These are phyloP conservation scores for Circinella minor DNA, from an alignment of 371 early-diverging fungal genomes.

Conservation along the genomic window DNA sequence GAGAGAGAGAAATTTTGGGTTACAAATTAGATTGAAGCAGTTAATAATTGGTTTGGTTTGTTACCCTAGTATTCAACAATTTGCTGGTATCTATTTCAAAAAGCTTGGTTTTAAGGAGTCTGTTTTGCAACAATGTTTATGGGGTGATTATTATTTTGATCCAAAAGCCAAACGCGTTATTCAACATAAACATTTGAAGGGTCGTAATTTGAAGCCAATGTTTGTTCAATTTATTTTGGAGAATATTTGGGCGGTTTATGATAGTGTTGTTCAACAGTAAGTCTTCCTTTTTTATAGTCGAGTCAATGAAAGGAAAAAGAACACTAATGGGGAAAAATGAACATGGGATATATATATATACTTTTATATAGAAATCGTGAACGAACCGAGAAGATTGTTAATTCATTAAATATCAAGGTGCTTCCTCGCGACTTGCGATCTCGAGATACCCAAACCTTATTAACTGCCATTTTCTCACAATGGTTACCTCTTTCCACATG, in stretches of 20 bases:
- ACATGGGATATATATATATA: neutral
- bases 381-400: conserved; percentile 91
- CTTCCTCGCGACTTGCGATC: conserved; percentile 86
- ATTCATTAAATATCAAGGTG: conserved; percentile 84
- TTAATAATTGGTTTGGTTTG: neutral
- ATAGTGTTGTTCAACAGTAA: conserved; percentile 76
- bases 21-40: no score
- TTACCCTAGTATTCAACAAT: conserved; percentile 75
- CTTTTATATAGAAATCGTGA: conserved; percentile 78
- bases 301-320: no score
- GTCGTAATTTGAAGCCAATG: conserved; percentile 85
- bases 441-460: conserved; percentile 79
- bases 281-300: conserved; percentile 19
- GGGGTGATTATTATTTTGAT: conserved; percentile 98
- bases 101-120: conserved; percentile 89
- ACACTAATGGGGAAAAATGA: neutral
- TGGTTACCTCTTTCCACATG: conserved; percentile 86
- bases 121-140: conserved; percentile 77
- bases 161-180: conserved; percentile 92
- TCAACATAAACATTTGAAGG: conserved; percentile 82
- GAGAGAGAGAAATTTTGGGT: no score
- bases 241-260: conserved; percentile 96
- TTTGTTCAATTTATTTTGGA: conserved; percentile 96
- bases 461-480: conserved; percentile 81
- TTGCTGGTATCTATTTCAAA: conserved; percentile 88